A percentile compares a stretch with the other conserved stretches of the same genome.
Evolutionary conservation across 2,329 filamentous ascomycete species (phyloP).

Genomic region (Fusarium transvaalense): DNA sequence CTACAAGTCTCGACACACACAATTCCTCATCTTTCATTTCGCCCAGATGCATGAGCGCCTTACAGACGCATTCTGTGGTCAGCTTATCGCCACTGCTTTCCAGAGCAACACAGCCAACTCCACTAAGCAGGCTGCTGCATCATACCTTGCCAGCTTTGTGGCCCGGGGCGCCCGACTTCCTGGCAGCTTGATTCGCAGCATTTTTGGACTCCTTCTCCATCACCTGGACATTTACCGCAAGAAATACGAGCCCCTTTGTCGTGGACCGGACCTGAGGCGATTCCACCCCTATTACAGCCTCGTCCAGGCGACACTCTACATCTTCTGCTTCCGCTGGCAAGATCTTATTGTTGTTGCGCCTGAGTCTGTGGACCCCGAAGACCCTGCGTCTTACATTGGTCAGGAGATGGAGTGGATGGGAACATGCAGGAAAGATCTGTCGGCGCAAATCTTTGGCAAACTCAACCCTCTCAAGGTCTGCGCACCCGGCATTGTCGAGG

Average conservation of each 20-base stretch:
- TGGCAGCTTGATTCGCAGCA: conserved; percentile 79
- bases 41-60: conserved; percentile 83
- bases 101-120: conserved; percentile 77
- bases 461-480: conserved; percentile 97
- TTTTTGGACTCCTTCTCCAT: conserved; percentile 82
- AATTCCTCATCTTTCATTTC: conserved; percentile 97
- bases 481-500: conserved; percentile 87
- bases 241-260: conserved; percentile 78
- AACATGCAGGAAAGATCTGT: conserved; percentile 78
- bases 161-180: conserved; percentile 88
- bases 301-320: conserved; percentile 90
- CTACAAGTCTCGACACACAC: conserved; percentile 90
- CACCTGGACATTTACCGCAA: conserved; percentile 82
- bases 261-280: conserved; percentile 85
- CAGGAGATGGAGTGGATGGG: conserved; percentile 84
- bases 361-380: conserved; percentile 72
- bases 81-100: conserved; percentile 66
- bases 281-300: conserved; percentile 89
- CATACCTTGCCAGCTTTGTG: conserved; percentile 95
- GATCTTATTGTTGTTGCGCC: conserved; percentile 79
- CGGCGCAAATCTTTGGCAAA: conserved; percentile 83
- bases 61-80: conserved; percentile 84
- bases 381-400: conserved; percentile 70
- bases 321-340: conserved; percentile 98
- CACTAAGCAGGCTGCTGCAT: conserved; percentile 84